A percentile compares a stretch with the other conserved stretches of the same genome.
phyloP scores from a whole-genome alignment of 257 asterid genomes.

The Parsonsia alboflavescens region DNA sequence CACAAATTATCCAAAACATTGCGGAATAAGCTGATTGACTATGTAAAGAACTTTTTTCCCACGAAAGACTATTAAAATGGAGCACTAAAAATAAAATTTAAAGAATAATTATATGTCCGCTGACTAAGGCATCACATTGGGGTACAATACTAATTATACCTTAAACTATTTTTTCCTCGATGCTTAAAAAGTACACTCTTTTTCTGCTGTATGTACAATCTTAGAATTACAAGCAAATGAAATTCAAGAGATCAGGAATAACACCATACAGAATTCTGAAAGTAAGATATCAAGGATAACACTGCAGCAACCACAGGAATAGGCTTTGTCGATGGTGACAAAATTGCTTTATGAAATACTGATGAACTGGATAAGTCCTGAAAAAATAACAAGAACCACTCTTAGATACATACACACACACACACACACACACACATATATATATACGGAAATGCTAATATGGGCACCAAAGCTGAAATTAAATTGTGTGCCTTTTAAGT shows the following conservation, averaged over 20 bases:
- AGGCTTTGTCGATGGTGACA: conserved; percentile 66
- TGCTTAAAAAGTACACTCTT: not conserved
- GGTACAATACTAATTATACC: not conserved
- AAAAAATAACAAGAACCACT: conserved; percentile 21
- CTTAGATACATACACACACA: no score
- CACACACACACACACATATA: no score
- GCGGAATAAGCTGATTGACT: not conserved
- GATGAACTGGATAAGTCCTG: conserved; percentile 53
- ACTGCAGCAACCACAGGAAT: conserved; percentile 68
- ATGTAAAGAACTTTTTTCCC: not conserved
- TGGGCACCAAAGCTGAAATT: no score
- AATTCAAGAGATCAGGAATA: conserved; percentile 3
- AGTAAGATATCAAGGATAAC: conserved; percentile 69
- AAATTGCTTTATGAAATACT: conserved; percentile 57
- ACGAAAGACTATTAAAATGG: not conserved
- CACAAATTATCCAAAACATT: not conserved
- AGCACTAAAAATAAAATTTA: not conserved
- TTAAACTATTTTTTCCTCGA: not conserved
- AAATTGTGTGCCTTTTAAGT: no score
- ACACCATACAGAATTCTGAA: conserved; percentile 54
- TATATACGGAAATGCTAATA: no score
- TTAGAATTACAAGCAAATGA: not conserved
- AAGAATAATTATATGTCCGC: not conserved
- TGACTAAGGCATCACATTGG: not conserved
- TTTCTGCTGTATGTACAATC: not conserved